Evolutionary conservation across 306 rosid species (phyloP).

Genomic region (Purshia tridentata): DNA sequence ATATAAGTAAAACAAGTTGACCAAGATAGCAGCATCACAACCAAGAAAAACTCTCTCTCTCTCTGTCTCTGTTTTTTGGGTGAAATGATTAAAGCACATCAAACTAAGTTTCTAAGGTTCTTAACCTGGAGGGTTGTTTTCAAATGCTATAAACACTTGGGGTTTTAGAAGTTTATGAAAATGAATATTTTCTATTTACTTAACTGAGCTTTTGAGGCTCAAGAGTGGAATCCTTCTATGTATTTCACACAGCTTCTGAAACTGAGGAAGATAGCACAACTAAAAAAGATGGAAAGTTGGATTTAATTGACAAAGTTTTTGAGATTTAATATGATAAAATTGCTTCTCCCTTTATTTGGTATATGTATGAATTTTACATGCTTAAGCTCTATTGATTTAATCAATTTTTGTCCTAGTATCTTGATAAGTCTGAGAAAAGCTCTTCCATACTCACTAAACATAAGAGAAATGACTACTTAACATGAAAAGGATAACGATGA

Average conservation of each 20-base stretch:
- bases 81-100: background rate
- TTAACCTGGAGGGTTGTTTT: background rate
- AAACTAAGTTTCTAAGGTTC: background rate
- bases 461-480: background rate
- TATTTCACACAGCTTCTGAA: background rate
- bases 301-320: background rate
- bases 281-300: background rate
- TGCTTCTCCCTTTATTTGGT: background rate
- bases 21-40: background rate
- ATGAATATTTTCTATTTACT: background rate
- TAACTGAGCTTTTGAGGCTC: background rate
- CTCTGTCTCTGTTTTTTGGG: background rate
- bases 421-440: background rate
- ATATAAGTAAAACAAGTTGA: conserved; percentile 1
- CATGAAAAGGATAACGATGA: background rate
- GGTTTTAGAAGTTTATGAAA: background rate
- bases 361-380: background rate
- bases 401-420: background rate
- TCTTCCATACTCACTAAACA: background rate
- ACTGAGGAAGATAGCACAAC: background rate
- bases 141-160: background rate
- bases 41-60: background rate
- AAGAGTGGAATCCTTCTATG: background rate
- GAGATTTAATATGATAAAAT: background rate
- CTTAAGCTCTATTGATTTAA: background rate